A percentile compares a stretch with the other conserved stretches of the same genome.
These are phyloP conservation scores for Lyophyllum decastes DNA, from an alignment of 768 basidiomycete genomes.

Conservation along the genomic window DNA sequence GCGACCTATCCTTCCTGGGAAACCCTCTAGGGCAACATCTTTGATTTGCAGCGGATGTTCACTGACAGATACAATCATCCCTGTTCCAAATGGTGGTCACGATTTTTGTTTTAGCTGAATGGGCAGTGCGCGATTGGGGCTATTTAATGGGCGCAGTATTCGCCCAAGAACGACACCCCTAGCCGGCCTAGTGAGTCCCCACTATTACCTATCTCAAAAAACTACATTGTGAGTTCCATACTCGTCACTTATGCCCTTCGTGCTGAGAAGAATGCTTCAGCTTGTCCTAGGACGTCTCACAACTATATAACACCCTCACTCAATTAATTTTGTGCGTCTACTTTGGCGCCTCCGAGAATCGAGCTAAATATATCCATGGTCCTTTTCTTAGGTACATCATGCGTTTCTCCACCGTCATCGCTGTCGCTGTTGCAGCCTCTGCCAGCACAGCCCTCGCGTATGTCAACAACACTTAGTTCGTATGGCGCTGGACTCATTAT, in stretches of 20 bases:
- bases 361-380: background rate
- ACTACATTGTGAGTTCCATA: background rate
- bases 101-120: too few species aligned
- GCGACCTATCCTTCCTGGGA: too few species aligned
- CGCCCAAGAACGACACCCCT: too few species aligned
- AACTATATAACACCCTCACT: background rate
- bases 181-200: too few species aligned
- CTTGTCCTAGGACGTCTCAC: background rate
- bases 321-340: background rate
- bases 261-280: background rate
- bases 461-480: background rate
- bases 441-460: conserved; percentile 1
- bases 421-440: background rate
- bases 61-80: too few species aligned
- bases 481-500: background rate
- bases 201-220: too few species aligned
- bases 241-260: too few species aligned
- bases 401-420: conserved; percentile 2
- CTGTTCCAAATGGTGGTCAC: too few species aligned
- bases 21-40: too few species aligned
- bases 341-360: background rate
- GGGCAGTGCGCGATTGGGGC: too few species aligned
- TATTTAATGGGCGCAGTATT: too few species aligned
- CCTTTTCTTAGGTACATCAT: background rate
- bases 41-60: too few species aligned